phyloP scores from a whole-genome alignment of 2,329 filamentous ascomycete species.

The Aspergillus hortae region DNA sequence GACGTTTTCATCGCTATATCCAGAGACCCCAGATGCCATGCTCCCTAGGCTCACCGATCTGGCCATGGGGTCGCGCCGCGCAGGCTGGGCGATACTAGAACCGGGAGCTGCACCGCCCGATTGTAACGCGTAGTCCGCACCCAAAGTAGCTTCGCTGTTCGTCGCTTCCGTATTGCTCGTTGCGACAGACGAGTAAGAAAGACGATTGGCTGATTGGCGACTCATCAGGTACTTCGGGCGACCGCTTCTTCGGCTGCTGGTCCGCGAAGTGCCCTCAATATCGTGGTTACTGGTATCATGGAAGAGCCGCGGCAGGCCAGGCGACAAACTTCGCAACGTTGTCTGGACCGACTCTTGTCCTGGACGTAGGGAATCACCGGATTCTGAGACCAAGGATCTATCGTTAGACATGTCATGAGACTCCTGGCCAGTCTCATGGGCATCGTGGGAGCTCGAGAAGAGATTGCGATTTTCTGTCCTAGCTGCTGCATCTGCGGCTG shows the following conservation, averaged over 20 bases:
- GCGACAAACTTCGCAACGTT: constrained; percentile 26
- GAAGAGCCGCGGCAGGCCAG: constrained; percentile 22
- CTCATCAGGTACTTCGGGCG: constrained; percentile 55
- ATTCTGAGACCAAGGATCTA: constrained; percentile 18
- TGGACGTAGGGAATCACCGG: constrained; percentile 23
- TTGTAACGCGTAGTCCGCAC: constrained; percentile 77
- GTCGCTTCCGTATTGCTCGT: constrained; percentile 58
- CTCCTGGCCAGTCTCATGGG: constrained; percentile 15
- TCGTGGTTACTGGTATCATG: constrained; percentile 25
- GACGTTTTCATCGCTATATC: constrained; percentile 48
- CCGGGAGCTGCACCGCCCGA: constrained; percentile 70
- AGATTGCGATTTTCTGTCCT: constrained; percentile 39
- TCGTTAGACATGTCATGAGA: constrained; percentile 21
- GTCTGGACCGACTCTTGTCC: constrained; percentile 24
- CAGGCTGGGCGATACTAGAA: constrained; percentile 18
- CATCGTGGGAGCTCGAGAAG: constrained; percentile 25
- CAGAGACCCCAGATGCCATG: constrained; percentile 71
- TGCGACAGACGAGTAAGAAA: constrained; percentile 56
- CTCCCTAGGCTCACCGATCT: constrained; percentile 84
- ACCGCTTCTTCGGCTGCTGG: constrained; percentile 33
- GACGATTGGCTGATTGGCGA: constrained; percentile 55
- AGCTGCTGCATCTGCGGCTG: constrained; percentile 42
- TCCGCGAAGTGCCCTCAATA: constrained; percentile 16
- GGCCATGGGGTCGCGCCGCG: constrained; percentile 51
- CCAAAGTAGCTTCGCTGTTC: constrained; percentile 69